Evolutionary conservation across 2,329 filamentous ascomycete species (phyloP).

Genomic region (Fusarium sacchari): DNA sequence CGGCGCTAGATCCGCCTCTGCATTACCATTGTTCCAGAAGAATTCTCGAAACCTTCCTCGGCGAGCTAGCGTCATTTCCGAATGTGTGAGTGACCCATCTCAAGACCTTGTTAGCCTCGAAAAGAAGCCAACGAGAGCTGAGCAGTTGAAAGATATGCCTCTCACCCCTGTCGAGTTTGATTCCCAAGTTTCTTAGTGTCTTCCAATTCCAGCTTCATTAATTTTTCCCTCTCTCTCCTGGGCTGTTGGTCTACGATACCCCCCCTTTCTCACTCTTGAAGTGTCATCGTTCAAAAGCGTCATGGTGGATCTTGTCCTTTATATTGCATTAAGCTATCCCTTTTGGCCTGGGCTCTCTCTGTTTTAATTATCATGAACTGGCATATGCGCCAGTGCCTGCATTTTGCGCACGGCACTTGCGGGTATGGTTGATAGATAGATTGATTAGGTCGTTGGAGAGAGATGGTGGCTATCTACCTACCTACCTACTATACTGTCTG

Average conservation of each 20-base stretch:
- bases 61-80: conserved; percentile 47
- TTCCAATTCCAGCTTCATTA: conserved; percentile 15
- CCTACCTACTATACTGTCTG: too few species aligned
- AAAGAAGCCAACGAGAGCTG: conserved; percentile 43
- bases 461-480: neutral
- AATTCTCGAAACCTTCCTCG: conserved; percentile 52
- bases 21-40: conserved; percentile 43
- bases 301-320: conserved; percentile 28
- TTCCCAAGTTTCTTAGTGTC: conserved; percentile 19
- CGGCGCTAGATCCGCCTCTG: conserved; percentile 30
- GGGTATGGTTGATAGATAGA: conserved; percentile 7
- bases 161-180: conserved; percentile 11
- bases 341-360: neutral
- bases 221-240: neutral
- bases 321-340: neutral
- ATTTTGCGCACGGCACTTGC: conserved; percentile 7
- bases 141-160: conserved; percentile 8
- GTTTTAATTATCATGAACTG: conserved; percentile 27
- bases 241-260: neutral
- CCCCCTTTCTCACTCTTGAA: conserved; percentile 24
- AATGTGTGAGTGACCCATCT: conserved; percentile 39
- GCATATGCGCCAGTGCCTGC: conserved; percentile 23
- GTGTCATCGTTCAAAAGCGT: conserved; percentile 19
- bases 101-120: conserved; percentile 20
- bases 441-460: neutral